phyloP scores from a whole-genome alignment of 1,284 basidiomycete species.

The Leccinum fuscescens region DNA sequence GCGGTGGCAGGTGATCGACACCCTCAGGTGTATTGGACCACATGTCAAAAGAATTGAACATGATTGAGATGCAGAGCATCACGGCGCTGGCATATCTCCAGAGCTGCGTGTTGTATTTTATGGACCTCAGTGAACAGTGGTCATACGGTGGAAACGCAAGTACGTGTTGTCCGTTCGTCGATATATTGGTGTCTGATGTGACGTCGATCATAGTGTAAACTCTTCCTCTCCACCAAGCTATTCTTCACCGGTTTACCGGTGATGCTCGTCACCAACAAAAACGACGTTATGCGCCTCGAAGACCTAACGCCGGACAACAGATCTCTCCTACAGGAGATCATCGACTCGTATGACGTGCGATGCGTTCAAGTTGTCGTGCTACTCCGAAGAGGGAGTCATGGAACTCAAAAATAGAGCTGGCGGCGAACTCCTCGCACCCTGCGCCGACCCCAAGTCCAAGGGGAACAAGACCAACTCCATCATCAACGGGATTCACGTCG shows the following conservation, averaged over 20 bases:
- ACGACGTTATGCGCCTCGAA: constrained; percentile 83
- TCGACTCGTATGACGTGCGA: constrained; percentile 68
- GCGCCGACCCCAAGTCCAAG: constrained; percentile 28
- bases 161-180: constrained; percentile 33
- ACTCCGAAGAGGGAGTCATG: no score
- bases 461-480: no score
- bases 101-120: no score
- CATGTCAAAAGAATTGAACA: no score
- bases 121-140: constrained; percentile 97
- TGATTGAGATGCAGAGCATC: no score
- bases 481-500: no score
- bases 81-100: no score
- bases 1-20: no score
- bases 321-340: constrained; percentile 82
- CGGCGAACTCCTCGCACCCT: constrained; percentile 87
- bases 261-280: constrained; percentile 93
- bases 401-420: constrained; percentile 39
- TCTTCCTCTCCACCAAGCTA: constrained; percentile 97
- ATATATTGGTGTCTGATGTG: constrained; percentile 1
- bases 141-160: constrained; percentile 64
- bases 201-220: constrained; percentile 68
- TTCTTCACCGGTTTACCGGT: constrained; percentile 91
- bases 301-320: constrained; percentile 77
- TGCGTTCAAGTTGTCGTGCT: constrained; percentile 84
- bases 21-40: no score